Evolutionary conservation across 306 rosid species (phyloP).

Genomic region (Prosopis cineraria): DNA sequence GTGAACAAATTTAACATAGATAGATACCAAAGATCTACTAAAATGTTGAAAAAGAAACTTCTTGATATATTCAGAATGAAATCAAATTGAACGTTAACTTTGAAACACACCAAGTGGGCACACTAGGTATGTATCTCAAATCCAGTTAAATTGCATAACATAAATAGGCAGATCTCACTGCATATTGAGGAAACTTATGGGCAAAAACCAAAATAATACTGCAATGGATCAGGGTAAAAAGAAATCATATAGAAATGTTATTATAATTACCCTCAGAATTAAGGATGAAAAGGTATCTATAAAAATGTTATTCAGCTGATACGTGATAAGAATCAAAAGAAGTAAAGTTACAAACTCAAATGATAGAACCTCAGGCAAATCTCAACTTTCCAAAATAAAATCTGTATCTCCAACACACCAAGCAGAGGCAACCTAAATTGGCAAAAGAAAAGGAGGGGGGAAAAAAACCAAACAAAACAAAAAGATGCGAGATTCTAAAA

Average conservation of each 20-base stretch:
- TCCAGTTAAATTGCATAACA: slow-evolving; percentile 9
- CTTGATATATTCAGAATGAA: neutral
- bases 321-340: neutral
- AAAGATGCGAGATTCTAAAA: slow-evolving; percentile 19
- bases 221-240: neutral
- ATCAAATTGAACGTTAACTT: neutral
- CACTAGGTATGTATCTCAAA: neutral
- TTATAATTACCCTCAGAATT: neutral
- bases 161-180: slow-evolving; percentile 20
- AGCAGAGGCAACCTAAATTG: neutral
- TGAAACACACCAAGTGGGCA: slow-evolving; percentile 17
- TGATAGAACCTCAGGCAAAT: neutral
- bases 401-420: neutral
- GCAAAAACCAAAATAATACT: slow-evolving; percentile 12
- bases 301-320: neutral
- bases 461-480: neutral
- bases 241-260: neutral
- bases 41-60: neutral
- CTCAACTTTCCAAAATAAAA: neutral
- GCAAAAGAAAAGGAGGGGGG: neutral
- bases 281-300: neutral
- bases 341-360: neutral
- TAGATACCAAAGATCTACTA: neutral
- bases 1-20: neutral
- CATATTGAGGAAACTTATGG: slow-evolving; percentile 16